These are phyloP conservation scores for Malassezia obtusa DNA, from an alignment of 1,284 basidiomycete genomes.

Conservation along the genomic window DNA sequence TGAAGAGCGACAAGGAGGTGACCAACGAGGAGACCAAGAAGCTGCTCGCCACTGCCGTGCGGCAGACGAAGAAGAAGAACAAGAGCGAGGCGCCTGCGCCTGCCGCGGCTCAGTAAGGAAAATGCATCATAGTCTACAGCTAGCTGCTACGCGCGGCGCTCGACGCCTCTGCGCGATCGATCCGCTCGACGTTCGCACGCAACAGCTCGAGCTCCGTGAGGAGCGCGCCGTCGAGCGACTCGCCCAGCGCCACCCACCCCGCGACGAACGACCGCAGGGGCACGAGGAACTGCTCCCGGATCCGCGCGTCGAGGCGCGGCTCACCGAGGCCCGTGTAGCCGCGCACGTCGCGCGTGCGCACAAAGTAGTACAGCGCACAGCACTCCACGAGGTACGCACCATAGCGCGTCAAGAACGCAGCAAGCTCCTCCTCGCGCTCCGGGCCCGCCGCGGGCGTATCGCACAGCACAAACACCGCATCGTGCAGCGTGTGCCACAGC, in stretches of 20 bases:
- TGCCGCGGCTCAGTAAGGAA: background rate
- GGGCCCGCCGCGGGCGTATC: background rate
- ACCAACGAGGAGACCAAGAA: constrained; percentile 53
- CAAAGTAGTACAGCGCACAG: constrained; percentile 14
- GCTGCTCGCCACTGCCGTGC: constrained; percentile 65
- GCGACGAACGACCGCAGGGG: background rate
- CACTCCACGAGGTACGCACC: constrained; percentile 13
- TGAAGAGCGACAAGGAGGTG: constrained; percentile 61
- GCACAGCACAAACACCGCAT: constrained; percentile 7
- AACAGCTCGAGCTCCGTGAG: background rate
- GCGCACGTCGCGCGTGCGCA: constrained; percentile 7
- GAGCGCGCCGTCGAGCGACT: background rate
- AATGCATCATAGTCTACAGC: constrained; percentile 5
- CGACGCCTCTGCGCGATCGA: background rate
- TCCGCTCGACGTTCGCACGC: background rate
- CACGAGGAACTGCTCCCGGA: constrained; percentile 7
- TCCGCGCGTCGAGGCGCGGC: background rate
- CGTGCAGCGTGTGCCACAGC: constrained; percentile 8
- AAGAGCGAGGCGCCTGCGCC: constrained; percentile 58
- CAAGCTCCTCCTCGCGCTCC: background rate
- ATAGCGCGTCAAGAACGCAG: constrained; percentile 1
- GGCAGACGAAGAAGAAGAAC: constrained; percentile 84
- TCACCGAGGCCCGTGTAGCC: constrained; percentile 7
- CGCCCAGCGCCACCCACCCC: background rate
- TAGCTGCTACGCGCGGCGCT: background rate